Evolutionary conservation across 1,284 basidiomycete genomes (phyloP).

Genomic region (Naganishia cerealis): DNA sequence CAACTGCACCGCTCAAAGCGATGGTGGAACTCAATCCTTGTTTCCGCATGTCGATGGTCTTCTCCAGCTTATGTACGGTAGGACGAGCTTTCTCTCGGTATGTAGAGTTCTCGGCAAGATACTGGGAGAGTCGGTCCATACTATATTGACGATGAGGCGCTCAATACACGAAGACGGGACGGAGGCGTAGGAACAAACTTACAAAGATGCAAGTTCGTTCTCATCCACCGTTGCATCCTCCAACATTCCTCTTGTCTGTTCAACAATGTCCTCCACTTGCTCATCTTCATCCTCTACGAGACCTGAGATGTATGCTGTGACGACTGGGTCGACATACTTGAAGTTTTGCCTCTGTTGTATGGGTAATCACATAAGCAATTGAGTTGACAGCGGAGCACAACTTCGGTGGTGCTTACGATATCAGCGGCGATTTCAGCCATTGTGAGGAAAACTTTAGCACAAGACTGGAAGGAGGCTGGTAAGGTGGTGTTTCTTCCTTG

Average conservation of each 20-base stretch:
- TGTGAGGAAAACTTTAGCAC: neutral
- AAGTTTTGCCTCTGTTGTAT: constrained; percentile 62
- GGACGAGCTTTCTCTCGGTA: constrained; percentile 59
- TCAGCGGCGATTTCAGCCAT: constrained; percentile 42
- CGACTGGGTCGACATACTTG: constrained; percentile 86
- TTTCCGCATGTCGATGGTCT: constrained; percentile 91
- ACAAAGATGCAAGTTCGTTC: constrained; percentile 53
- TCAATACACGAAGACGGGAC: neutral
- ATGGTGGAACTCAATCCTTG: constrained; percentile 74
- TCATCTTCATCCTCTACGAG: constrained; percentile 90
- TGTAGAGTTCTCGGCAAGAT: constrained; percentile 67
- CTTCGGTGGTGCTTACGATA: constrained; percentile 34
- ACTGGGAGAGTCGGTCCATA: constrained; percentile 62
- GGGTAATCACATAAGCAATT: no score
- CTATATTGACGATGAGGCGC: constrained; percentile 56
- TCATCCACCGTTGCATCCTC: constrained; percentile 51
- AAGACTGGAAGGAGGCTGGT: no score
- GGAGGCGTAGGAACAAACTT: constrained; percentile 29
- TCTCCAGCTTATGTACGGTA: constrained; percentile 74
- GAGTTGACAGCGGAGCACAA: neutral
- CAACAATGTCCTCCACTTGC: constrained; percentile 77
- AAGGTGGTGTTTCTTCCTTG: no score
- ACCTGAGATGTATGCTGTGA: constrained; percentile 88
- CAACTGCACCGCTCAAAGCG: constrained; percentile 79
- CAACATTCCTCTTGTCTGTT: constrained; percentile 73